Base-by-base conservation (phyloP, 352 stramenopile species). In the Pythium chondricola region DNA sequence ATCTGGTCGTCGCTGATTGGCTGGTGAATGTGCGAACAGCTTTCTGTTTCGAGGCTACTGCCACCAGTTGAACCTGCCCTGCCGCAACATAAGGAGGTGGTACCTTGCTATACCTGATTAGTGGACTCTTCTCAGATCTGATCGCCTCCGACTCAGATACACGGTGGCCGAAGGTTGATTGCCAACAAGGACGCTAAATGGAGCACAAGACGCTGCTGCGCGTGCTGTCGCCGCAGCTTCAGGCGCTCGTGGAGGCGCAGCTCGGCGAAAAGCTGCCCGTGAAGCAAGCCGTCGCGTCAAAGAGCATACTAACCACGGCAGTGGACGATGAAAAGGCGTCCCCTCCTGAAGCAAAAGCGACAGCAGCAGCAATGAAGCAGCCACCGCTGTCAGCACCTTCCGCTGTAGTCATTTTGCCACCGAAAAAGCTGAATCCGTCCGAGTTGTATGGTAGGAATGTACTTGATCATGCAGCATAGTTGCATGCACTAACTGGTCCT, bases 241-340 rank as follows among this genome's bases (percentile, higher is more conserved):
- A 78, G 62, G 67, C 65, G 57, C 67, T 83, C 22, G 69, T 89
- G 32, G 72, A 83, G 56, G 67, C 70, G 4, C 85, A 71, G 31
- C 54, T 89, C 4, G 78, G 71, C 22, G 48, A 62, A 25, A 58
- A 64, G 21, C 43, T 84, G 9, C 63, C 54, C 40, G 37, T 56
- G 4, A 43, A 49, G n/a, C 25, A 49, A 65, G 44, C n/a, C 33
- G 13, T 43, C 36, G n/a, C n/a, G n/a, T n/a, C n/a, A n/a, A n/a
- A n/a, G n/a, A n/a, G n/a, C n/a, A n/a, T n/a, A n/a, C n/a, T n/a
- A n/a, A n/a, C n/a, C n/a, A n/a, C n/a, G n/a, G n/a, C n/a, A n/a
- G n/a, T n/a, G n/a, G n/a, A n/a, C n/a, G n/a, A n/a, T n/a, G n/a
- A n/a, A n/a, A n/a, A n/a, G n/a, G n/a, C n/a, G n/a, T n/a, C n/a